Conservation (phyloP, 2,329 filamentous ascomycete genomes). For the Cryphonectria carpinicola region DNA sequence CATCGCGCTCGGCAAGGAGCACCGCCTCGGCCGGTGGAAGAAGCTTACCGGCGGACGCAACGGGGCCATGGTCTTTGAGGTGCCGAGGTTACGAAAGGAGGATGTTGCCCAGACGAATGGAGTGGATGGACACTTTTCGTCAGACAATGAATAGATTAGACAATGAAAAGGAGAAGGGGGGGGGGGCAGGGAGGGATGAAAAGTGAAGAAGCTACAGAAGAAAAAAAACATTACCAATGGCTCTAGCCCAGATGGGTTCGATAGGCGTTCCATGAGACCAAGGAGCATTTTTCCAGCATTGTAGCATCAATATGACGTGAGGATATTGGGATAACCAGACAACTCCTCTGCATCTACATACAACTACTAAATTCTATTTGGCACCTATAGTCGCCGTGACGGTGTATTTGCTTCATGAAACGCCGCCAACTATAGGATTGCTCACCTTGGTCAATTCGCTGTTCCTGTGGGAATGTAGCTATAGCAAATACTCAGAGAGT, state of each 20-base stretch:
- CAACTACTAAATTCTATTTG: background rate
- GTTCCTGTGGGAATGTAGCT: background rate
- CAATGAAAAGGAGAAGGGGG: background rate
- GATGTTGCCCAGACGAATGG: constrained; percentile 38
- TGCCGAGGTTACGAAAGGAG: constrained; percentile 55
- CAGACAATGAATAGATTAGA: constrained; percentile 27
- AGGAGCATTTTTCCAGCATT: background rate
- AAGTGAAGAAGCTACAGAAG: background rate
- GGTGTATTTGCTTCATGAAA: background rate
- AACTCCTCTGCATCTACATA: constrained; percentile 10
- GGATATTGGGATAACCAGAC: background rate
- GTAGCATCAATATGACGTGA: background rate
- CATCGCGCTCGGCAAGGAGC: constrained; percentile 84
- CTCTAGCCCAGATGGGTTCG: background rate
- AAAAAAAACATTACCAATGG: background rate
- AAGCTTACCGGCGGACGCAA: constrained; percentile 69
- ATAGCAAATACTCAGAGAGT: background rate
- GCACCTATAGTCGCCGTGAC: background rate
- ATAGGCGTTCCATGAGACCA: background rate
- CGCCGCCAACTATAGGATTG: background rate
- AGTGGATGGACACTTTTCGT: constrained; percentile 35
- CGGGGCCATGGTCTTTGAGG: constrained; percentile 85
- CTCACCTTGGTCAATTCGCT: background rate
- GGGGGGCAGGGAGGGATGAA: background rate
- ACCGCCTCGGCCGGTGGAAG: constrained; percentile 83